These are phyloP conservation scores for Trichophyton verrucosum DNA, from an alignment of 2,329 filamentous ascomycete species.

Conservation along the genomic window DNA sequence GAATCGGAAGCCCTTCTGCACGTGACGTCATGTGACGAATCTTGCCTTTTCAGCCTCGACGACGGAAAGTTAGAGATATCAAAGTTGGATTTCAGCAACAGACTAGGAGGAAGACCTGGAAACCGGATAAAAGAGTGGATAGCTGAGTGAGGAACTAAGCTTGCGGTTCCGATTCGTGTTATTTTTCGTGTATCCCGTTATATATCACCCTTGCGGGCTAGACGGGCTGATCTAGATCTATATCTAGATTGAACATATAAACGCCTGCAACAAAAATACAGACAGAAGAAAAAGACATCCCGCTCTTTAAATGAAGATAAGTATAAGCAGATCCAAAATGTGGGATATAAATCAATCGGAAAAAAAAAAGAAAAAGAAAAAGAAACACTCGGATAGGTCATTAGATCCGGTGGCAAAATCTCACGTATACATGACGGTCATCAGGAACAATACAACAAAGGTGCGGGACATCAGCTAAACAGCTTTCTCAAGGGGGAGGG, in stretches of 20 bases:
- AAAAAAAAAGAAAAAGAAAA: not conserved
- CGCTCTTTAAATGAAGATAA: not conserved
- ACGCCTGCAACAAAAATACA: not conserved
- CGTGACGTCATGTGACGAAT: not conserved
- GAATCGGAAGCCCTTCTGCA: not conserved
- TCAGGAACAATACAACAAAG: not conserved
- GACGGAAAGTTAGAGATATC: not conserved
- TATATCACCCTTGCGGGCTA: not conserved
- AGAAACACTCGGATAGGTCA: not conserved
- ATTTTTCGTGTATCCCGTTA: not conserved
- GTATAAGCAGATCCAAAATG: not conserved
- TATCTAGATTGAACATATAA: not conserved
- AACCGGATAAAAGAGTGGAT: too few species aligned
- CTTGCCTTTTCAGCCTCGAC: not conserved
- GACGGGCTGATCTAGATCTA: not conserved
- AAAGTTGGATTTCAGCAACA: not conserved
- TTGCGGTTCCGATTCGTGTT: not conserved
- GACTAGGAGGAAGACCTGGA: not conserved
- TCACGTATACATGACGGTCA: not conserved
- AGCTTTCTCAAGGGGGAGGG: constrained; percentile 9
- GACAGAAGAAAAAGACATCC: not conserved
- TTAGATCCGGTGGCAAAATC: not conserved
- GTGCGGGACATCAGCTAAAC: not conserved
- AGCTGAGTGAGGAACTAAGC: not conserved
- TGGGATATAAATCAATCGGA: not conserved